Percentiles rank a stretch among this genome's conserved stretches.
Evolutionary conservation across 352 stramenopile species (phyloP).

Genomic region (Phytophthora colocasiae): DNA sequence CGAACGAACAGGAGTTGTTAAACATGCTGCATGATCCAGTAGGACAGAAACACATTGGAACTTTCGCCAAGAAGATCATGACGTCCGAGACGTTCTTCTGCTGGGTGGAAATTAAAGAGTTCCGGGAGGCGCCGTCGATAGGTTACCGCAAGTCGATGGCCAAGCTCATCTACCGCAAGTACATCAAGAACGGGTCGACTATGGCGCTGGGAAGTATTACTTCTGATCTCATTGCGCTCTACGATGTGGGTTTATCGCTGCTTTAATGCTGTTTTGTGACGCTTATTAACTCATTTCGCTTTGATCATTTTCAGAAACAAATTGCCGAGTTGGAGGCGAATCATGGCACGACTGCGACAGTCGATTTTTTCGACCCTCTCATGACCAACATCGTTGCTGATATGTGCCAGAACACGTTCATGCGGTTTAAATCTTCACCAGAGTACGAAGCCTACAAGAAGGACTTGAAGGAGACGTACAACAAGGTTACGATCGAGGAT

Average conservation of each 20-base stretch:
- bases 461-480: conserved; percentile 88
- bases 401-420: conserved; percentile 85
- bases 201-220: conserved; percentile 84
- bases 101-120: conserved; percentile 90
- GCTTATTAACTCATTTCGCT: conserved; percentile 5
- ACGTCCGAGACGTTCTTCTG: conserved; percentile 87
- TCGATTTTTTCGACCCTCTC: conserved; percentile 76
- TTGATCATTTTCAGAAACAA: conserved; percentile 53
- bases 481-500: conserved; percentile 85
- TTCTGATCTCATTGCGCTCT: conserved; percentile 69
- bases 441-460: conserved; percentile 81
- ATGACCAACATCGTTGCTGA: conserved; percentile 76
- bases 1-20: conserved; percentile 74
- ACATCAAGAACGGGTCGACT: conserved; percentile 76
- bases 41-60: conserved; percentile 82
- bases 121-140: conserved; percentile 66
- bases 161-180: conserved; percentile 89
- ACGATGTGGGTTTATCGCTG: conserved; percentile 59
- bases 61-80: conserved; percentile 85
- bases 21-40: conserved; percentile 80
- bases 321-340: conserved; percentile 55
- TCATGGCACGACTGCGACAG: conserved; percentile 48
- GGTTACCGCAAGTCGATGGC: conserved; percentile 77
- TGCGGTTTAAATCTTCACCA: conserved; percentile 75
- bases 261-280: background rate